Evolutionary conservation across 257 asterid genomes (phyloP).

Genomic region (Solanum peruvianum): DNA sequence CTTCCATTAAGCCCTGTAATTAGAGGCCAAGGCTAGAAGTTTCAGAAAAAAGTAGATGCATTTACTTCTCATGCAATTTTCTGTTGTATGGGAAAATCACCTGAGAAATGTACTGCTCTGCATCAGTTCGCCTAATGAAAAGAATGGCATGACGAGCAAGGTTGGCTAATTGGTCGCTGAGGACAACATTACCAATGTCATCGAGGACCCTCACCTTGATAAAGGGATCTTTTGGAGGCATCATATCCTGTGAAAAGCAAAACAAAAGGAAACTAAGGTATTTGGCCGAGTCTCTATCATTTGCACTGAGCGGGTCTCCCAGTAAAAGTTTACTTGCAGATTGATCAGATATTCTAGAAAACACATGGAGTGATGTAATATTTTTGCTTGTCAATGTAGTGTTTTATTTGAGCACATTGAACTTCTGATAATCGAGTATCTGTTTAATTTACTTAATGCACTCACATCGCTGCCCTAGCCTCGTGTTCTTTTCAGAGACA

Average conservation of each 20-base stretch:
- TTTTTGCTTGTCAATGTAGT: neutral
- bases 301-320: neutral
- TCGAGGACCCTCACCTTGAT: slow-evolving; percentile 83
- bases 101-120: slow-evolving; percentile 82
- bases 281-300: neutral
- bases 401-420: neutral
- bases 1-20: slow-evolving; percentile 82
- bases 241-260: slow-evolving; percentile 53
- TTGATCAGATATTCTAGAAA: neutral
- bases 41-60: neutral
- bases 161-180: slow-evolving; percentile 70
- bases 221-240: slow-evolving; percentile 96
- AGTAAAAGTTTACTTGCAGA: neutral
- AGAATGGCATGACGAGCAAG: slow-evolving; percentile 77
- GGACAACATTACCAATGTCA: slow-evolving; percentile 72
- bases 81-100: slow-evolving; percentile 8
- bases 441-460: neutral
- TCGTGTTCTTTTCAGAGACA: neutral
- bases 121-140: slow-evolving; percentile 84
- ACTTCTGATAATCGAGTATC: neutral
- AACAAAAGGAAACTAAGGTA: neutral
- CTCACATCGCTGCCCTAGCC: neutral
- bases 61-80: neutral
- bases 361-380: neutral
- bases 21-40: neutral